These are phyloP conservation scores for Podospora anserina DNA, from an alignment of 495 filamentous ascomycete genomes.

Conservation along the genomic window DNA sequence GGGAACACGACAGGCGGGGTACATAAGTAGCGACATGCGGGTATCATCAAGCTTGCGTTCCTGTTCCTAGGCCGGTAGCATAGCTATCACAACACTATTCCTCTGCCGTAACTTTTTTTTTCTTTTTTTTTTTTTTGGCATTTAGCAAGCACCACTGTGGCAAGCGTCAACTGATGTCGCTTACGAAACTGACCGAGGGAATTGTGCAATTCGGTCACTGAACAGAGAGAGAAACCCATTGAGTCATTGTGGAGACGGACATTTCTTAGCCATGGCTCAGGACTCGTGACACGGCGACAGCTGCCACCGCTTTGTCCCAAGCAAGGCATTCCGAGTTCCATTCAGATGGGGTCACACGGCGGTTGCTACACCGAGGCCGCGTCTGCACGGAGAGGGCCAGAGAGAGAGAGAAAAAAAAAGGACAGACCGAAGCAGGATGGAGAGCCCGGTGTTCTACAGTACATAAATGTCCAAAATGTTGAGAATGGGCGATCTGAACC, in stretches of 20 bases:
- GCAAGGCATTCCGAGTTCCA: neutral
- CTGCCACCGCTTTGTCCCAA: slow-evolving; percentile 6
- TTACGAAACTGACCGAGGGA: neutral
- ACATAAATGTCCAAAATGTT: neutral
- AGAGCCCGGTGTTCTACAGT: neutral
- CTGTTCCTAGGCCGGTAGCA: neutral
- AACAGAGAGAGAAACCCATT: neutral
- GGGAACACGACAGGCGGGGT: slow-evolving; percentile 32
- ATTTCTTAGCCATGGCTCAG: neutral
- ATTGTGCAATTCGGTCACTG: neutral
- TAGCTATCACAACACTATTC: neutral
- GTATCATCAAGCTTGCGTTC: slow-evolving; percentile 1
- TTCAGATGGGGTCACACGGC: slow-evolving; percentile 7
- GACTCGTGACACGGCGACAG: slow-evolving; percentile 8
- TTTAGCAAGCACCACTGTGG: neutral
- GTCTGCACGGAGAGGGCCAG: neutral
- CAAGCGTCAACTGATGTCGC: neutral
- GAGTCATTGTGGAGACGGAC: slow-evolving; percentile 12
- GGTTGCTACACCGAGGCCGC: neutral
- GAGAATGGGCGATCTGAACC: neutral
- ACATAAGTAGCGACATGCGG: slow-evolving; percentile 7
- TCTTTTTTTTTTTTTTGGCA: neutral
- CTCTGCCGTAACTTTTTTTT: neutral
- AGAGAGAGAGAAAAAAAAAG: too few relatives aligned
- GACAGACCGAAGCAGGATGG: slow-evolving; percentile 4